phyloP scores from a whole-genome alignment of 805 yeast genomes.

The Wickerhamiella lipophila region DNA sequence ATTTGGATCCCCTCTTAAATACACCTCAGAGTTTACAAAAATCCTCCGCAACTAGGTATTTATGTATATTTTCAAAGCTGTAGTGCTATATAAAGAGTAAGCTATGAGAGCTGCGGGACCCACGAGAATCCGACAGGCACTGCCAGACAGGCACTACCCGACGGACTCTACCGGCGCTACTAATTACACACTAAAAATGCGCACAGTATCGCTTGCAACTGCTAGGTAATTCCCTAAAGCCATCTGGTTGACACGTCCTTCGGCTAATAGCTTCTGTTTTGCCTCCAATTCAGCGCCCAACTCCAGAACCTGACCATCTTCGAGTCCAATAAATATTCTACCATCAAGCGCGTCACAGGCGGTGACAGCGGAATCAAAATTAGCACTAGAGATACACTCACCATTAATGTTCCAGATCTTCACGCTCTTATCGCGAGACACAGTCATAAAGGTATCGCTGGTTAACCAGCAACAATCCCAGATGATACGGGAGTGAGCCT shows the following conservation, averaged over 20 bases:
- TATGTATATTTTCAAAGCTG: too few species aligned
- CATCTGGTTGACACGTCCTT: constrained; percentile 19
- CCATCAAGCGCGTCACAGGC: constrained; percentile 17
- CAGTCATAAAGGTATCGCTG: constrained; percentile 51
- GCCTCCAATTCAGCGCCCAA: constrained; percentile 8
- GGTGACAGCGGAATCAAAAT: constrained; percentile 17
- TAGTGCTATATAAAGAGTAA: too few species aligned
- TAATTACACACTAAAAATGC: constrained; percentile 3
- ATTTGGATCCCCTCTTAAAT: too few species aligned
- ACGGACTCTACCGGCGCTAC: too few species aligned
- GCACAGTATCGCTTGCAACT: constrained; percentile 13
- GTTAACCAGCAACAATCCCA: constrained; percentile 88
- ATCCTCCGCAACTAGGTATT: too few species aligned
- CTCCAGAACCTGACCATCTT: constrained; percentile 16
- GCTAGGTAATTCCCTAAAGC: constrained; percentile 7
- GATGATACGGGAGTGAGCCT: constrained; percentile 81
- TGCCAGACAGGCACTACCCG: too few species aligned
- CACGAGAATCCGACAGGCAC: too few species aligned
- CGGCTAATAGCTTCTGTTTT: constrained; percentile 2
- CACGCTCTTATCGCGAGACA: constrained; percentile 70
- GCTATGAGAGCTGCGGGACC: too few species aligned
- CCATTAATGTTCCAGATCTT: constrained; percentile 31
- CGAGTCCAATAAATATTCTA: constrained; percentile 18
- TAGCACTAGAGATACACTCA: constrained; percentile 15
- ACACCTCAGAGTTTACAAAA: too few species aligned